These are phyloP conservation scores for Suhomyces kilbournensis DNA, from an alignment of 805 yeast genomes.

Conservation along the genomic window DNA sequence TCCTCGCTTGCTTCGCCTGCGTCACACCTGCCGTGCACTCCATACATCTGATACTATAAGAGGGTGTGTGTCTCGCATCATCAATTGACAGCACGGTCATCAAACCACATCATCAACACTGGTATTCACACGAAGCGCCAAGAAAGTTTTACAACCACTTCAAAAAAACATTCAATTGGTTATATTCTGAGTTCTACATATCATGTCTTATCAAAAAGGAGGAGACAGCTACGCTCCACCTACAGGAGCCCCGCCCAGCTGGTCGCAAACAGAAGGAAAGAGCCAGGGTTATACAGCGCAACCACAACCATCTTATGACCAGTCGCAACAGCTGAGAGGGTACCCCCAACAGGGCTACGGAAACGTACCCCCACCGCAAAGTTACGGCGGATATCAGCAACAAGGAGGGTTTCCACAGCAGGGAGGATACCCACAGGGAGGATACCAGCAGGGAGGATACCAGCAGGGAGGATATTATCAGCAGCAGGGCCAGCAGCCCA, in stretches of 20 bases:
- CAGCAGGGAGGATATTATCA: conserved; percentile 23
- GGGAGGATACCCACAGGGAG: conserved; percentile 18
- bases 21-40: background rate
- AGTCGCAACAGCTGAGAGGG: conserved; percentile 18
- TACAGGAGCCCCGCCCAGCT: conserved; percentile 27
- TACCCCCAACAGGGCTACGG: conserved; percentile 12
- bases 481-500: conserved; percentile 44
- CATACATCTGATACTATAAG: background rate
- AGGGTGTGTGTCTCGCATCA: background rate
- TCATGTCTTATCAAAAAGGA: conserved; percentile 1
- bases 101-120: background rate
- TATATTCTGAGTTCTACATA: background rate
- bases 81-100: background rate
- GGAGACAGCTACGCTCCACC: conserved; percentile 21
- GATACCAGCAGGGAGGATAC: conserved; percentile 24
- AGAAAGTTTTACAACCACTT: background rate
- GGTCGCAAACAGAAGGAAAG: conserved; percentile 12
- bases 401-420: conserved; percentile 12
- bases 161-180: background rate
- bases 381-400: conserved; percentile 10
- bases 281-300: conserved; percentile 8
- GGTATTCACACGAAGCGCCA: background rate
- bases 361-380: conserved; percentile 10
- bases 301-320: conserved; percentile 13
- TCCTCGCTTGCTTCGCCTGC: background rate